These are phyloP conservation scores for Ascochyta rabiei DNA, from an alignment of 2,329 filamentous ascomycete genomes.

Conservation along the genomic window DNA sequence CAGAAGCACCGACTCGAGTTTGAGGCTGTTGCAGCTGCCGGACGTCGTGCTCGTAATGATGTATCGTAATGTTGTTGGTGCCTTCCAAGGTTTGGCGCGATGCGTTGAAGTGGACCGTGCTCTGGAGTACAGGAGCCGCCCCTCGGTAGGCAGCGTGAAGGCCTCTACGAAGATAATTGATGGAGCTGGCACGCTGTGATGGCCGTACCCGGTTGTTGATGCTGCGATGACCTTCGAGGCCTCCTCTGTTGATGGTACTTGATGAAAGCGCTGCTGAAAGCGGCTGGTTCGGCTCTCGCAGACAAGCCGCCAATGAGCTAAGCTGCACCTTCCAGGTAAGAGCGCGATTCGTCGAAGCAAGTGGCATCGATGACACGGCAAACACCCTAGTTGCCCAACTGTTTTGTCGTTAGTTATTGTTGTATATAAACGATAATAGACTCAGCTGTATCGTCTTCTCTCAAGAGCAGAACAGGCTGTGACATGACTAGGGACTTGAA, in stretches of 20 bases:
- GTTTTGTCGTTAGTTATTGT: not conserved
- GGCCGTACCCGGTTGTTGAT: conserved; percentile 7
- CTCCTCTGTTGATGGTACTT: conserved; percentile 11
- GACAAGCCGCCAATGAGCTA: conserved; percentile 23
- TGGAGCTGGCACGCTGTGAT: conserved; percentile 3
- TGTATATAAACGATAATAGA: not conserved
- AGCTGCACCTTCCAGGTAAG: conserved; percentile 17
- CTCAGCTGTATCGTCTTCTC: not conserved
- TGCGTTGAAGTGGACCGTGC: conserved; percentile 32
- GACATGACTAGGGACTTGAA: not conserved
- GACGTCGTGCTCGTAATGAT: conserved; percentile 27
- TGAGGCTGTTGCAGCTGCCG: conserved; percentile 29
- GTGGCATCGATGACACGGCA: not conserved
- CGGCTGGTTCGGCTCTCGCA: conserved; percentile 18
- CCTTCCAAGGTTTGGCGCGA: conserved; percentile 35
- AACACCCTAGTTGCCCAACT: not conserved
- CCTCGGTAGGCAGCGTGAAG: conserved; percentile 2
- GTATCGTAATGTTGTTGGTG: conserved; percentile 32
- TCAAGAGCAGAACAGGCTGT: not conserved
- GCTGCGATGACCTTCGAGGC: not conserved
- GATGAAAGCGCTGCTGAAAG: conserved; percentile 8
- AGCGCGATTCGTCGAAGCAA: conserved; percentile 17
- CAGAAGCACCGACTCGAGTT: conserved; percentile 18
- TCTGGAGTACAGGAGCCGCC: conserved; percentile 26
- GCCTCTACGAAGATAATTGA: not conserved